A percentile compares a stretch with the other conserved stretches of the same genome.
Evolutionary conservation across 2,329 filamentous ascomycete genomes (phyloP).

Genomic region (Sclerotinia borealis): DNA sequence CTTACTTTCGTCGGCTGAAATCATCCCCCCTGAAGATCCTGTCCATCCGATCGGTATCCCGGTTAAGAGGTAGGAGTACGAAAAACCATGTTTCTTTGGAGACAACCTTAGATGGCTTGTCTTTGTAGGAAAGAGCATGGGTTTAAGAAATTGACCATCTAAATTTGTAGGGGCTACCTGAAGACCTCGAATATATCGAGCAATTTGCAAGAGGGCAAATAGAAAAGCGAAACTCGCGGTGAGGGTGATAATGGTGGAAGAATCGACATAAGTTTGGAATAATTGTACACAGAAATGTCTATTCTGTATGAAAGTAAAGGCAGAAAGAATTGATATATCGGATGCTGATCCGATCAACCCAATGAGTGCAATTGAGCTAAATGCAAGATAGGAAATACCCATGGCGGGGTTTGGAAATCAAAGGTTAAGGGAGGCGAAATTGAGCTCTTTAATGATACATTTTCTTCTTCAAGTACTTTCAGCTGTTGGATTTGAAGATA

Average conservation of each 20-base stretch:
- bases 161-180: not conserved
- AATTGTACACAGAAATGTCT: slow-evolving; percentile 10
- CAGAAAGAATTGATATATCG: slow-evolving; percentile 8
- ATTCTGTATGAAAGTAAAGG: slow-evolving; percentile 13
- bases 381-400: not conserved
- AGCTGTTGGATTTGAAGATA: not conserved
- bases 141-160: slow-evolving; percentile 25
- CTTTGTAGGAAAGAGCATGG: slow-evolving; percentile 56
- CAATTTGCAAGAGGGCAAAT: slow-evolving; percentile 19
- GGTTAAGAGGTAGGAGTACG: slow-evolving; percentile 64
- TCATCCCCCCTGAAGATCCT: slow-evolving; percentile 48
- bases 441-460: slow-evolving; percentile 4
- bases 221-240: not conserved
- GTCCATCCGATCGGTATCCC: slow-evolving; percentile 61
- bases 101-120: slow-evolving; percentile 63
- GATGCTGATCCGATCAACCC: slow-evolving; percentile 1
- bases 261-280: slow-evolving; percentile 11
- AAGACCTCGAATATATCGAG: slow-evolving; percentile 21
- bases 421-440: not conserved
- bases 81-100: slow-evolving; percentile 61
- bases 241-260: slow-evolving; percentile 13
- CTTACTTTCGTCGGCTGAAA: slow-evolving; percentile 41
- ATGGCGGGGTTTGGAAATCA: not conserved
- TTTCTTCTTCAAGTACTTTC: not conserved
- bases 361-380: not conserved